Evolutionary conservation across 2,329 filamentous ascomycete genomes (phyloP).

Genomic region (Sporothrix mexicana): DNA sequence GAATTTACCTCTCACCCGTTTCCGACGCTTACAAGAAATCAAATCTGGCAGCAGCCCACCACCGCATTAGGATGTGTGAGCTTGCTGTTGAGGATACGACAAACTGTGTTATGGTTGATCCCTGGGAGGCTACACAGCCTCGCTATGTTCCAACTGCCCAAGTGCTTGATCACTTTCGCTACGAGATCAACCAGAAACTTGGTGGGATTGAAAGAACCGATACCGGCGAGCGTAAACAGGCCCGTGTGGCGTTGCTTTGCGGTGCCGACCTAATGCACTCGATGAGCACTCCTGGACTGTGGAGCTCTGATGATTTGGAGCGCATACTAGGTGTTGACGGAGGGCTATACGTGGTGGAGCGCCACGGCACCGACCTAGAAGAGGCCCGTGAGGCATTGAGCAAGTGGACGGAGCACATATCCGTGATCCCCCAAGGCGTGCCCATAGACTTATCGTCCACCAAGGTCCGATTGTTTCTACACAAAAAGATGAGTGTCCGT

Average conservation of each 20-base stretch:
- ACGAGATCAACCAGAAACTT: conserved; percentile 82
- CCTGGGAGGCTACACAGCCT: conserved; percentile 57
- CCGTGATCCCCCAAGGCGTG: conserved; percentile 87
- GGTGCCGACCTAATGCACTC: conserved; percentile 81
- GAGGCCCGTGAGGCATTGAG: conserved; percentile 83
- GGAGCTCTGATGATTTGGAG: conserved; percentile 83
- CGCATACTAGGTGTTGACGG: conserved; percentile 84
- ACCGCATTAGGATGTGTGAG: conserved; percentile 78
- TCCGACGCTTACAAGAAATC: conserved; percentile 73
- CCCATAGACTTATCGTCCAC: conserved; percentile 81
- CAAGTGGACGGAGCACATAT: conserved; percentile 82
- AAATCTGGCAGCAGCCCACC: conserved; percentile 62
- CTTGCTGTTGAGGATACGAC: conserved; percentile 76
- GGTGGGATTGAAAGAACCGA: conserved; percentile 66
- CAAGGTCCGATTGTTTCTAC: conserved; percentile 80
- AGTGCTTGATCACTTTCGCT: conserved; percentile 87
- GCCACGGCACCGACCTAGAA: conserved; percentile 82
- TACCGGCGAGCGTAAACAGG: conserved; percentile 54
- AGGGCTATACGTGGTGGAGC: conserved; percentile 85
- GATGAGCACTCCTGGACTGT: conserved; percentile 76
- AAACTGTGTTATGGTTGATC: conserved; percentile 84
- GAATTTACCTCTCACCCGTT: conserved; percentile 80
- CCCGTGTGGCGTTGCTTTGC: conserved; percentile 77
- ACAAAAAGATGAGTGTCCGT: conserved; percentile 80
- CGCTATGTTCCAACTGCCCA: conserved; percentile 87